phyloP scores from a whole-genome alignment of 371 early-diverging fungal species.

The Rhizopus arrhizus region DNA sequence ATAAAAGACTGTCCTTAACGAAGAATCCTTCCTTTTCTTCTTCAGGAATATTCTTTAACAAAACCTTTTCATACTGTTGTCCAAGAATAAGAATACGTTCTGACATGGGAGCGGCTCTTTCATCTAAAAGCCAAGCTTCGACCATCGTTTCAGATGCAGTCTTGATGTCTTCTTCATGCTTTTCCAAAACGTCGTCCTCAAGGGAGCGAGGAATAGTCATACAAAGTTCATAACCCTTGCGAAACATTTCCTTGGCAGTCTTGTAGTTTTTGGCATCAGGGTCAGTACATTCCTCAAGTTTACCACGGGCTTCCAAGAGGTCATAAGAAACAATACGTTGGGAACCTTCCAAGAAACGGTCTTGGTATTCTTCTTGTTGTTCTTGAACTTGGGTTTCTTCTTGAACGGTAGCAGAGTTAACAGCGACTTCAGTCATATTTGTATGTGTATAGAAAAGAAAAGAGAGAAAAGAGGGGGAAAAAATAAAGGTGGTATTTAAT shows the following conservation, averaged over 20 bases:
- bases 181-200: constrained; percentile 56
- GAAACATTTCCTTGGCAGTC: constrained; percentile 62
- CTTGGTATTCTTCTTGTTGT: constrained; percentile 44
- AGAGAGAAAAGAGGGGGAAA: not conserved
- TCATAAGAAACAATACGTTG: constrained; percentile 63
- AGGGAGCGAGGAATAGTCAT: constrained; percentile 62
- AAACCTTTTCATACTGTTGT: constrained; percentile 29
- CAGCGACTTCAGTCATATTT: constrained; percentile 23
- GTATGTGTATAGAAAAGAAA: not conserved
- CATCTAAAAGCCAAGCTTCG: constrained; percentile 68
- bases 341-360: constrained; percentile 55
- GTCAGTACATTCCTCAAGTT: constrained; percentile 57
- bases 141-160: constrained; percentile 65
- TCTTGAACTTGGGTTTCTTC: not conserved
- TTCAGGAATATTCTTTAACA: constrained; percentile 53
- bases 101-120: constrained; percentile 69
- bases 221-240: constrained; percentile 60
- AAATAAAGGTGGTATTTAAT: not conserved
- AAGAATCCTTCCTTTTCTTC: constrained; percentile 56
- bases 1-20: constrained; percentile 49
- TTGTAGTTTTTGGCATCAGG: constrained; percentile 63
- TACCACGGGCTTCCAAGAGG: constrained; percentile 61
- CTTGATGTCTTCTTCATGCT: constrained; percentile 63
- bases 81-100: constrained; percentile 36
- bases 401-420: not conserved